Conservation (phyloP, 2,329 filamentous ascomycete species). For the Aspergillus glaucus region DNA sequence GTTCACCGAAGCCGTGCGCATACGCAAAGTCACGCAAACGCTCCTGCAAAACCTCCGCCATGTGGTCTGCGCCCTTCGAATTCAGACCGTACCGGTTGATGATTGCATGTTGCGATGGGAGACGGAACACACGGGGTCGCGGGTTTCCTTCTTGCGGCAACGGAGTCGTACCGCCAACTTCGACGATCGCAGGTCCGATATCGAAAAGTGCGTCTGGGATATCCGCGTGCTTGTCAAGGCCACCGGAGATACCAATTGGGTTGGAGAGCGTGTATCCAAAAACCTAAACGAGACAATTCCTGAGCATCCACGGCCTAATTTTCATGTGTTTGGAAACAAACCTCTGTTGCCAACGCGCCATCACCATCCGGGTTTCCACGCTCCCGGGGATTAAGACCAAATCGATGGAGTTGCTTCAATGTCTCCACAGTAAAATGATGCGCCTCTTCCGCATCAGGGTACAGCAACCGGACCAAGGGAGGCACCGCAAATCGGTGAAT, state of each 20-base stretch:
- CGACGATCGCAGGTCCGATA: slow-evolving; percentile 77
- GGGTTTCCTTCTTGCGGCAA: slow-evolving; percentile 83
- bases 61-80: slow-evolving; percentile 78
- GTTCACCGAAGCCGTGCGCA: slow-evolving; percentile 58
- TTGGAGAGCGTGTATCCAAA: slow-evolving; percentile 75
- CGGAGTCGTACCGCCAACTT: slow-evolving; percentile 86
- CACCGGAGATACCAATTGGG: slow-evolving; percentile 90
- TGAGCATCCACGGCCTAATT: slow-evolving; percentile 1
- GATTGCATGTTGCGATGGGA: slow-evolving; percentile 75
- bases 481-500: slow-evolving; percentile 61
- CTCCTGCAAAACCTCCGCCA: slow-evolving; percentile 71
- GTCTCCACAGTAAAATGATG: slow-evolving; percentile 70
- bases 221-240: slow-evolving; percentile 89
- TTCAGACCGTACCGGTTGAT: slow-evolving; percentile 97
- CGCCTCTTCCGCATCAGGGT: slow-evolving; percentile 66
- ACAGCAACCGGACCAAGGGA: slow-evolving; percentile 36
- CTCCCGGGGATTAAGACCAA: slow-evolving; percentile 77
- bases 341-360: slow-evolving; percentile 50
- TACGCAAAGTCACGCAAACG: slow-evolving; percentile 73
- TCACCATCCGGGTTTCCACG: slow-evolving; percentile 55
- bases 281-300: slow-evolving; percentile 40
- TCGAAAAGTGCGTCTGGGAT: slow-evolving; percentile 79
- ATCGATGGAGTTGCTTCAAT: slow-evolving; percentile 65
- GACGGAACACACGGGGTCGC: slow-evolving; percentile 77
- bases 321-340: slow-evolving; percentile 10